These are phyloP conservation scores for Pseudocohnilembus persalinus DNA, from an alignment of 169 alveolate genomes.

Conservation along the genomic window DNA sequence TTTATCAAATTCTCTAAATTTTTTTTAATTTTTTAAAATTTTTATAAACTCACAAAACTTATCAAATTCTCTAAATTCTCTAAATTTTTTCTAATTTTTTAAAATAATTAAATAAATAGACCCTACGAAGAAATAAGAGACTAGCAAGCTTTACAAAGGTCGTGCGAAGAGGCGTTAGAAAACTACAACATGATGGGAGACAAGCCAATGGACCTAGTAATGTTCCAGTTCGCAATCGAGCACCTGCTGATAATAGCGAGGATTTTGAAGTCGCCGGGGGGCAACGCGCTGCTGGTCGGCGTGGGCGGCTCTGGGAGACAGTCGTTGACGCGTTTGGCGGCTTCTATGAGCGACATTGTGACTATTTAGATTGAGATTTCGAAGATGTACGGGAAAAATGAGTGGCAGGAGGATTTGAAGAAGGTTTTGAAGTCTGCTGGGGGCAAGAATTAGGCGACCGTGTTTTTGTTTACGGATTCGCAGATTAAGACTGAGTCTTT, in stretches of 20 bases:
- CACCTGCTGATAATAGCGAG: conserved; percentile 91
- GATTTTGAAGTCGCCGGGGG: conserved; percentile 88
- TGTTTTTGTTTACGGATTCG: conserved; percentile 83
- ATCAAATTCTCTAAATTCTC: too few relatives aligned
- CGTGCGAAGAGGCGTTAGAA: conserved; percentile 76
- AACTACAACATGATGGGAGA: conserved; percentile 80
- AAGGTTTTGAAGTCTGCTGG: conserved; percentile 81
- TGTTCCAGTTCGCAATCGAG: conserved; percentile 88
- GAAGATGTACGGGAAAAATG: conserved; percentile 85
- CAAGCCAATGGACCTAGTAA: conserved; percentile 89
- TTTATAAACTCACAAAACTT: too few relatives aligned
- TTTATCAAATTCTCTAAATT: too few relatives aligned
- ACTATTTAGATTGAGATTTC: conserved; percentile 89
- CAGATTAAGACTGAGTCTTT: conserved; percentile 79
- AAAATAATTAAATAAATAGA: too few relatives aligned
- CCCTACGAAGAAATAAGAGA: conserved; percentile 85
- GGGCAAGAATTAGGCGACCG: conserved; percentile 65
- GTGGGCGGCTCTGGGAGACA: conserved; percentile 94
- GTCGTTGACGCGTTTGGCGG: conserved; percentile 74
- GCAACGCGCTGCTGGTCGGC: conserved; percentile 94
- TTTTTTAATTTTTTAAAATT: too few relatives aligned
- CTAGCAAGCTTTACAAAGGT: conserved; percentile 62
- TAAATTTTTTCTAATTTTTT: too few relatives aligned
- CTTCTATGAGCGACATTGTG: conserved; percentile 79
- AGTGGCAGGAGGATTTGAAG: conserved; percentile 89